Evolutionary conservation across 208 protist species (phyloP), one percentile per base, ranked within the genome.

Genomic region (Leishmania mexicana): DNA sequence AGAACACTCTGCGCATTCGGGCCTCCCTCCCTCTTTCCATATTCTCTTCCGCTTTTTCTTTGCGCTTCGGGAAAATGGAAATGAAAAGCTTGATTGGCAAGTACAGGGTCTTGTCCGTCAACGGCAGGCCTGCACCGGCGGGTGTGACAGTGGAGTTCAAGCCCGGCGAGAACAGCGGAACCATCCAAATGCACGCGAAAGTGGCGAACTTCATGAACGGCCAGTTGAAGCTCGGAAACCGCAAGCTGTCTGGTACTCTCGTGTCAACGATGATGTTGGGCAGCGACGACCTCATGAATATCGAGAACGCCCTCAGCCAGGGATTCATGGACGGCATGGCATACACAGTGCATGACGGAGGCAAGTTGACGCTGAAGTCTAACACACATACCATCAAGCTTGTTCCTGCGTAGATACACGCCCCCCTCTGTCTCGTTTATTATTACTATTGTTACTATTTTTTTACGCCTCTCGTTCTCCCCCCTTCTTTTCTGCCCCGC

Each of bases 191-290:
- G 19, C 64, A 75, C 42, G 79, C 76, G 17, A 77, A 65, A 38
- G 87, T 91, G 10, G 81, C 72, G 45, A 93, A 93, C 81, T 38
- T 21, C 31, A 80, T 93, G 79, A 85, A 71, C 75, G 90, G 90
- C n/a, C 0, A 31, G 17, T 45, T 89, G 58, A 84, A 49, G 49
- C 76, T 83, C 47, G 42, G 79, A 54, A 64, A 88, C 57, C 72
- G 71, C 62, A 78, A 70, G 35, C 86, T 91, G 10, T 87, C 75
- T n/a, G 90, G 88, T 11, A n/a, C 75, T 10, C 71, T 93, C 24
- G 85, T 85, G 38, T 91, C 90, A 15, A 93, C 90, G n/a, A 72
- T 42, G 71, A 91, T 86, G 87, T 72, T 83, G 75, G 85, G 80
- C 31, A 75, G 72, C 6, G 62, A 72, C 4, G 68, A 58, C 19